Conservation (phyloP, 345 rosid genomes). For the Sonneratia alba region DNA sequence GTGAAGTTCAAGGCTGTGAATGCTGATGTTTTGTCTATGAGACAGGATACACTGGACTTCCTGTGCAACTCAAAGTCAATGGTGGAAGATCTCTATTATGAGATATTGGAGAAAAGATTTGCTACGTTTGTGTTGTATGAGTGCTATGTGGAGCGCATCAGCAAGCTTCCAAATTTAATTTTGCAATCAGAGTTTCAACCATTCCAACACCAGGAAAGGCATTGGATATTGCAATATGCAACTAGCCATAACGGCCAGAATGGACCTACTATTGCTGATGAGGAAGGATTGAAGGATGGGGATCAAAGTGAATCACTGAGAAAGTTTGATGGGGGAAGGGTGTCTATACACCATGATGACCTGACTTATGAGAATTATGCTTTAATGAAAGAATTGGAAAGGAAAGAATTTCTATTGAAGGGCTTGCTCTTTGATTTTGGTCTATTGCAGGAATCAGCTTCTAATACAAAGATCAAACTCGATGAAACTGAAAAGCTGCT, state of each 20-base stretch:
- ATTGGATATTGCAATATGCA: slow-evolving; percentile 6
- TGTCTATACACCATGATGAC: slow-evolving; percentile 18
- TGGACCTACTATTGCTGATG: slow-evolving; percentile 10
- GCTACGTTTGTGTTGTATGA: slow-evolving; percentile 32
- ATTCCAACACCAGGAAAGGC: slow-evolving; percentile 18
- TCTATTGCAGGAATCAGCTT: slow-evolving; percentile 85
- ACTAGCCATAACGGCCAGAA: slow-evolving; percentile 11
- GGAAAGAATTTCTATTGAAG: slow-evolving; percentile 64
- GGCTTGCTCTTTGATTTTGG: slow-evolving; percentile 87
- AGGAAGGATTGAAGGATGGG: slow-evolving; percentile 16
- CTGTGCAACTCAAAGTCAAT: slow-evolving; percentile 36
- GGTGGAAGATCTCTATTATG: slow-evolving; percentile 46
- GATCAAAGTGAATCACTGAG: slow-evolving; percentile 18
- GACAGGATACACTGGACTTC: slow-evolving; percentile 31
- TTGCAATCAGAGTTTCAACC: slow-evolving; percentile 13
- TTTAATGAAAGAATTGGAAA: slow-evolving; percentile 63
- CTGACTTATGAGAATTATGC: slow-evolving; percentile 35
- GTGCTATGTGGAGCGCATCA: slow-evolving; percentile 38
- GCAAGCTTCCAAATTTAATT: slow-evolving; percentile 21
- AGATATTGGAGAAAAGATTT: slow-evolving; percentile 51
- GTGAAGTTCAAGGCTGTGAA: slow-evolving; percentile 33
- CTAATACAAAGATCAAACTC: slow-evolving; percentile 51
- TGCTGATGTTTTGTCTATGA: slow-evolving; percentile 38
- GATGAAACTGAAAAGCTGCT: slow-evolving; percentile 60
- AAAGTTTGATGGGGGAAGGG: slow-evolving; percentile 24